These are phyloP conservation scores for Fragilaria crotonensis DNA, from an alignment of 108 stramenopile species.

Conservation along the genomic window DNA sequence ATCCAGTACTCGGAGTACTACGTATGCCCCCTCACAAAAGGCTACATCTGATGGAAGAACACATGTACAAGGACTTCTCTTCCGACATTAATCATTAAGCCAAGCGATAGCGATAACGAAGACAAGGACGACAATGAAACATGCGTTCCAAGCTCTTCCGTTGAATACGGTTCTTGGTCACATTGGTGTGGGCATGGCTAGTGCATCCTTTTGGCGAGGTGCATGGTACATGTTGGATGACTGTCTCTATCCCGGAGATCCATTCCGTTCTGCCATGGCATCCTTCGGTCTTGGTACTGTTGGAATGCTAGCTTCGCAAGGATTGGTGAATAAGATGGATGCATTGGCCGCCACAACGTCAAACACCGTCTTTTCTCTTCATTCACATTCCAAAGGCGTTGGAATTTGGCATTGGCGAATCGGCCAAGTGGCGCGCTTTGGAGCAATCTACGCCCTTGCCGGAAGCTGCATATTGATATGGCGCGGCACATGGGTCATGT, in stretches of 20 bases:
- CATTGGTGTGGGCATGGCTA: conserved; percentile 17
- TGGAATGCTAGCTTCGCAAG: conserved; percentile 33
- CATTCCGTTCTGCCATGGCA: conserved; percentile 16
- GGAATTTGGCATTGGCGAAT: conserved; percentile 2
- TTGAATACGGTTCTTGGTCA: conserved; percentile 11
- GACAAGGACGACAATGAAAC: too few relatives aligned
- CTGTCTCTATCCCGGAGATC: conserved; percentile 47
- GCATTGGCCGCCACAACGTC: conserved; percentile 24
- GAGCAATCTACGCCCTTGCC: conserved; percentile 43
- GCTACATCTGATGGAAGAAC: too few relatives aligned
- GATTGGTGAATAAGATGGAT: too few relatives aligned
- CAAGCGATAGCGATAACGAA: too few relatives aligned
- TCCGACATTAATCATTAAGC: too few relatives aligned
- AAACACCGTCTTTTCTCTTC: too few relatives aligned
- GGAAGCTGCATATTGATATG: conserved; percentile 51
- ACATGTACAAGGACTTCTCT: too few relatives aligned
- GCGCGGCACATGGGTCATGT: conserved; percentile 64
- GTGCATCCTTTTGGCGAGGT: conserved; percentile 51
- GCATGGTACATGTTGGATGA: conserved; percentile 67
- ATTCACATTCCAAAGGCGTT: background rate
- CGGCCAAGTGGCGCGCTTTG: conserved; percentile 34
- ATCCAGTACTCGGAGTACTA: too few relatives aligned
- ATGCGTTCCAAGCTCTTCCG: too few relatives aligned
- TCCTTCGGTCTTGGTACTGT: conserved; percentile 31
- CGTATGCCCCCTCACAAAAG: too few relatives aligned